Evolutionary conservation across 2,329 filamentous ascomycete genomes (phyloP), one percentile per base, ranked within the genome.

Genomic region (Grosmannia penicillata): DNA sequence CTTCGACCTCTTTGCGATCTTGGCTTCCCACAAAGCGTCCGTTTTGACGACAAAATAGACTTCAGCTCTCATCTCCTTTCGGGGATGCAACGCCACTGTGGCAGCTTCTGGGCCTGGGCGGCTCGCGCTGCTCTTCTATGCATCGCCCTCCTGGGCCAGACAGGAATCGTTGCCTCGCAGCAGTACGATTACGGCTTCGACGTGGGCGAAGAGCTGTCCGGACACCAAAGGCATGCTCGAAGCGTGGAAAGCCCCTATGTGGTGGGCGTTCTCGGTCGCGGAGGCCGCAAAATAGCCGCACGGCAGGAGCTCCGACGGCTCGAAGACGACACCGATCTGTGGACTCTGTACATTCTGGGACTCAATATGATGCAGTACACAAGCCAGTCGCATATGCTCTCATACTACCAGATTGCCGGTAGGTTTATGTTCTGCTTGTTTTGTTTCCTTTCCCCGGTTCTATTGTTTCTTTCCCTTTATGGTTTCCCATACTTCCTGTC

Each of bases 391-490:
- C 59, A 65, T 38, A 64, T 66, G 39, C 63, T 80, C 27, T 89
- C 83, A 29, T 91, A 76, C 63, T 93, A 86, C 58, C 74, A 83
- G 51, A 70, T 93, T 48, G 71, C 80, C 43, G 82, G 84, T 82
- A 56, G 43, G 68, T 55, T 21, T 82, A 56, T 43, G 68, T 55
- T 21, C 24, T 32, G 25, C 8, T 23, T 27, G 13, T n/a, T 31
- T 37, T 8, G 21, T 14, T n/a, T 37, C 36, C n/a, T 24, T 22
- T 43, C 21, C 40, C n/a, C n/a, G n/a, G n/a, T 27, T 25, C 19
- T 17, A 39, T 45, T 22, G 43, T 28, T 21, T 14, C 32, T 17
- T 10, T 17, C 9, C 8, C 21, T 34, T 22, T 18, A 14, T 18
- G 8, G 11, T 17, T 17, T 8, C 15, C 4, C 11, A 8, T 7